Percentiles rank a stretch among this genome's conserved stretches.
Conservation (phyloP, 202 grass and related monocot species). For the Carex arenaria region DNA sequence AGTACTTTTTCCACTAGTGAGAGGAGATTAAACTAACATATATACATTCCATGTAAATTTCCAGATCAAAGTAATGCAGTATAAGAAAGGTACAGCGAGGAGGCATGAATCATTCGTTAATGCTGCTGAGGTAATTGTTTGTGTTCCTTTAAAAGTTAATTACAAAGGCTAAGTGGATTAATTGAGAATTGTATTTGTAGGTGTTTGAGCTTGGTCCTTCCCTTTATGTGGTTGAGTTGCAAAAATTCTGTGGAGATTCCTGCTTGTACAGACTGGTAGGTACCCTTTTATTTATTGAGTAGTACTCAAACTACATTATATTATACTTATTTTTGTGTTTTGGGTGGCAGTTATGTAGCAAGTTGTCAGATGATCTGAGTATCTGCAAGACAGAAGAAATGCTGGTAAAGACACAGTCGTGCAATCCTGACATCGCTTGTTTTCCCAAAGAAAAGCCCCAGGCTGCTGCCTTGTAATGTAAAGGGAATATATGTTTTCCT, state of each 20-base stretch:
- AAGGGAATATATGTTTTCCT: background rate
- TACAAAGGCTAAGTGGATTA: background rate
- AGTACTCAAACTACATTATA: no score
- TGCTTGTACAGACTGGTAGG: constrained; percentile 59
- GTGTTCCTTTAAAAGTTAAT: background rate
- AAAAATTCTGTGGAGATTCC: constrained; percentile 62
- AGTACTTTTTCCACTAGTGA: no score
- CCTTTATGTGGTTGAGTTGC: constrained; percentile 71
- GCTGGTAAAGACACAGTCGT: constrained; percentile 11
- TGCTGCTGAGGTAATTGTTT: constrained; percentile 46
- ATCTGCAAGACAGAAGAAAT: constrained; percentile 41
- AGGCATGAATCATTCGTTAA: constrained; percentile 45
- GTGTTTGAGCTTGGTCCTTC: constrained; percentile 73
- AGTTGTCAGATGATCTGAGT: constrained; percentile 57
- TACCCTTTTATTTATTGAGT: constrained; percentile 3
- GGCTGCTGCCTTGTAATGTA: constrained; percentile 26
- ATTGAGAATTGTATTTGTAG: constrained; percentile 30
- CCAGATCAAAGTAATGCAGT: constrained; percentile 65
- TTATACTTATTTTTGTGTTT: background rate
- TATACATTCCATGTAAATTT: constrained; percentile 14
- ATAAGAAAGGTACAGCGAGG: constrained; percentile 30
- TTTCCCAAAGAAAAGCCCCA: constrained; percentile 21
- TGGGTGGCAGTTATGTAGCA: constrained; percentile 54
- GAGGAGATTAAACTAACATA: constrained; percentile 17
- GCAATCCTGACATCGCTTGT: no score